Evolutionary conservation across 768 basidiomycete genomes (phyloP).

Genomic region (Cytidiella melzeri): DNA sequence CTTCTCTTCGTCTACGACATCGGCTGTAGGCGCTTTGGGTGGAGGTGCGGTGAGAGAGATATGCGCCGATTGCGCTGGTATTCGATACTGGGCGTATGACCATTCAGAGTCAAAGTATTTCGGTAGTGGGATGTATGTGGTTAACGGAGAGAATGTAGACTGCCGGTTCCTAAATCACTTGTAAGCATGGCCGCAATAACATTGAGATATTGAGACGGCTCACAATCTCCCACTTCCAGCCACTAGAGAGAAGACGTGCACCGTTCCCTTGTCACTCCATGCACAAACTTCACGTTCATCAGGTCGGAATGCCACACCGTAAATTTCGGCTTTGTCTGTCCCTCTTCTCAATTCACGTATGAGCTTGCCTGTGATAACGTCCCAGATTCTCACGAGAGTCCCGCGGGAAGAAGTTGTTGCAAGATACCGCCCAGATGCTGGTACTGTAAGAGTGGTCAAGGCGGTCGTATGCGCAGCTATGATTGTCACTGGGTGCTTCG

Average conservation of each 20-base stretch:
- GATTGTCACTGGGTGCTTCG: slow-evolving; percentile 69
- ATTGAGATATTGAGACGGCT: slow-evolving; percentile 27
- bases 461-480: slow-evolving; percentile 80
- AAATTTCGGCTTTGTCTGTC: slow-evolving; percentile 86
- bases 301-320: slow-evolving; percentile 81
- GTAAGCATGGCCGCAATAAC: neutral
- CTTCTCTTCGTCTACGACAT: slow-evolving; percentile 74
- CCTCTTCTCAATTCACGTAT: slow-evolving; percentile 79
- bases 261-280: slow-evolving; percentile 94
- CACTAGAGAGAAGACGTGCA: slow-evolving; percentile 77
- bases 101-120: slow-evolving; percentile 95
- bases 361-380: slow-evolving; percentile 64
- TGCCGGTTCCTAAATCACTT: slow-evolving; percentile 66
- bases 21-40: slow-evolving; percentile 45
- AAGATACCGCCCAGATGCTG: slow-evolving; percentile 70
- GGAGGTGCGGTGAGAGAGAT: slow-evolving; percentile 72
- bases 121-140: slow-evolving; percentile 76
- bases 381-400: slow-evolving; percentile 86
- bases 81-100: slow-evolving; percentile 91
- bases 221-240: slow-evolving; percentile 59
- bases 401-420: slow-evolving; percentile 82
- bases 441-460: slow-evolving; percentile 70
- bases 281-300: slow-evolving; percentile 85
- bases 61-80: slow-evolving; percentile 80
- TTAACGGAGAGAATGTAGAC: slow-evolving; percentile 73